Conservation (phyloP, 345 rosid species). For the Eucalyptus erythrocorys region DNA sequence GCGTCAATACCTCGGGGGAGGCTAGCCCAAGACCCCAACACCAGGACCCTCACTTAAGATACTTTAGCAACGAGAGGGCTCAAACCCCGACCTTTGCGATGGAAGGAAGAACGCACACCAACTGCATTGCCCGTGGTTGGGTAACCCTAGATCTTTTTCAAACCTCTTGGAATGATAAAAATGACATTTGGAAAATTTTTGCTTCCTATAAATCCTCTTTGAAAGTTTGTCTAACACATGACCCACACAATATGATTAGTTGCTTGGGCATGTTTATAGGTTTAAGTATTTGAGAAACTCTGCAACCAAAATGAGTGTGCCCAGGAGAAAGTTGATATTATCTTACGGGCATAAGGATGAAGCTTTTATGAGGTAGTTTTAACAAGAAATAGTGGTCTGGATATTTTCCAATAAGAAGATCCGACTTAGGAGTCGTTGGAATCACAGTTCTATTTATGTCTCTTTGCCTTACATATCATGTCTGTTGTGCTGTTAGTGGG, state of each 20-base stretch:
- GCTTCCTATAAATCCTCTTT: neutral
- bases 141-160: neutral
- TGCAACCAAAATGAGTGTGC: neutral
- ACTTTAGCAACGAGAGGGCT: too few relatives aligned
- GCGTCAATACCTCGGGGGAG: too few relatives aligned
- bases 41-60: too few relatives aligned
- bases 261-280: neutral
- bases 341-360: fast-evolving
- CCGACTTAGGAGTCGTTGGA: neutral
- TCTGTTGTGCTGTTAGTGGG: neutral
- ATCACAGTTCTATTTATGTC: neutral
- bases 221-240: neutral
- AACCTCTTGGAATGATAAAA: neutral
- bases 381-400: neutral
- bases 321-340: neutral
- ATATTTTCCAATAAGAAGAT: neutral
- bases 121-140: too few relatives aligned
- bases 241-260: neutral
- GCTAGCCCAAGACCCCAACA: too few relatives aligned
- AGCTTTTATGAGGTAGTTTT: neutral
- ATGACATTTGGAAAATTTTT: neutral
- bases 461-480: neutral
- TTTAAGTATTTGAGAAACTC: neutral
- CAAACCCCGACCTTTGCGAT: too few relatives aligned
- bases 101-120: too few relatives aligned